Evolutionary conservation across 805 yeast genomes (phyloP).

Genomic region (Starmerella cellae): DNA sequence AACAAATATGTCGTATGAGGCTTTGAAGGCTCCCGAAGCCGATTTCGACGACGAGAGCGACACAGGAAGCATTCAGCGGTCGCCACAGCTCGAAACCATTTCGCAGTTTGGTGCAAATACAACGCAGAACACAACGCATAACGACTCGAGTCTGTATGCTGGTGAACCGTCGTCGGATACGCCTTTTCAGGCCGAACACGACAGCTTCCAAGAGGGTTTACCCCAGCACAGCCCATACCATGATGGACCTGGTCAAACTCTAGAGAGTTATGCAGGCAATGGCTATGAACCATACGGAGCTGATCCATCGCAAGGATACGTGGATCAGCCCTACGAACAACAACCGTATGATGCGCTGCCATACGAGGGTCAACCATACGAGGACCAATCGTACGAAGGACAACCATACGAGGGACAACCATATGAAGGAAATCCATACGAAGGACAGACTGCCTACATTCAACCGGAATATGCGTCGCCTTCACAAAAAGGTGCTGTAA

Average conservation of each 20-base stretch:
- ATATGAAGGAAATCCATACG: no score
- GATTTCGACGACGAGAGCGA: constrained; percentile 7
- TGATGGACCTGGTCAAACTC: not conserved
- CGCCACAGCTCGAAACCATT: constrained; percentile 17
- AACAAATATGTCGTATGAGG: not conserved
- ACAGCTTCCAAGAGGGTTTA: not conserved
- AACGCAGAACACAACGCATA: not conserved
- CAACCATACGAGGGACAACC: no score
- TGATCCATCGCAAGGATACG: no score
- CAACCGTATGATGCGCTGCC: not conserved
- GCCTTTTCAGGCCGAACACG: not conserved
- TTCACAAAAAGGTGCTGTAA: no score
- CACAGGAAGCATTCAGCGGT: constrained; percentile 18
- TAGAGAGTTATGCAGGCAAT: no score
- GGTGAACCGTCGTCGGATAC: not conserved
- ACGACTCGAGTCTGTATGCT: not conserved
- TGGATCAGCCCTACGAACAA: not conserved
- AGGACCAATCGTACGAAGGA: no score
- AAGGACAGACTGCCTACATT: no score
- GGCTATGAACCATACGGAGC: no score
- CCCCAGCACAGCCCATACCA: constrained; percentile 1
- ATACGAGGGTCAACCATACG: not conserved
- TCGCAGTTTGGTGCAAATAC: no score
- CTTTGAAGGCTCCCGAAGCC: not conserved
- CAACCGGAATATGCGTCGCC: no score